Base-by-base conservation (phyloP, 148 eudicot genomes). In the Rhododendron molle region DNA sequence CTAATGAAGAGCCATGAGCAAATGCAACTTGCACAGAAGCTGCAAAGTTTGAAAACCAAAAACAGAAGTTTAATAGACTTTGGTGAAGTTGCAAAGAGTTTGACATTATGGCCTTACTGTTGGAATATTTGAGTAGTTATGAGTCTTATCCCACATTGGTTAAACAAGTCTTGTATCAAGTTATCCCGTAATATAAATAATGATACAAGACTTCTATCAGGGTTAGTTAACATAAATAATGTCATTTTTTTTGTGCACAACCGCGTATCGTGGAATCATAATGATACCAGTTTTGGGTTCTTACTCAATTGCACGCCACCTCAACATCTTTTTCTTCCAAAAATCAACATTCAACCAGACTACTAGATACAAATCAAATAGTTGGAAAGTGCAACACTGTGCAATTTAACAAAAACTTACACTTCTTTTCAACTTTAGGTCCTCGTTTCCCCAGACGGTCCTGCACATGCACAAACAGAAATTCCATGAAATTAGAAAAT, bases 11-110 rank as follows among this genome's bases (percentile, higher is more conserved):
- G 80, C 80, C 90, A 81, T 87, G 87, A 32, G 84, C 83, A 89
- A 91, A 91, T 71, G 94, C 83, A 78, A 91, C 92, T 83, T 90
- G 92, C 72, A 80, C 93, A 16, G 92, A 30, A 86, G 92, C 94
- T 92, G 91, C 88, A 85, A 46, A 65, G 26, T 46, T 85, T 49
- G 21, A 73, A 86, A 34, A 43, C 73, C 82, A 21, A 76, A 76
- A 21, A 2, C 44, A 10, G n/a, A 16, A 34, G 40, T 20, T 77
- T 21, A n/a, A 77, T 40, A 15, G 4, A 9, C 28, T 21, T 23
- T 3, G 43, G 28, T 23, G 50, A 43, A 77, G 28, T 30, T 43
- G 80, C 80, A 77, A 13, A 46, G 47, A 77, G 30, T 20, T 77
- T 21, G 80, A 69, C 36, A 28, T 69, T 69, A 28, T 69, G 74